Evolutionary conservation across 768 basidiomycete genomes (phyloP).

Genomic region (Pisolithus orientalis): DNA sequence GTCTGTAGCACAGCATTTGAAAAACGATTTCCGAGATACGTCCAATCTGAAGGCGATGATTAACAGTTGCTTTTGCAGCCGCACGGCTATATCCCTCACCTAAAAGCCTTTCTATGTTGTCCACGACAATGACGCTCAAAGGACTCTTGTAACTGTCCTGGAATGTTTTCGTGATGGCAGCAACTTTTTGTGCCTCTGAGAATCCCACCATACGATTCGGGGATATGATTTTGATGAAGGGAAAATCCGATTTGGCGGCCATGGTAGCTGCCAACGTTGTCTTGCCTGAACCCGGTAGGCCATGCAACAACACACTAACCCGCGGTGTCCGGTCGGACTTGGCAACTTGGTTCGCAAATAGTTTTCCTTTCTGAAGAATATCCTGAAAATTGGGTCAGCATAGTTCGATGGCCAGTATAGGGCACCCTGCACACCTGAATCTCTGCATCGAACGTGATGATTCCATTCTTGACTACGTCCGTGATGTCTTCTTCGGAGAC

Average conservation of each 20-base stretch:
- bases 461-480: slow-evolving; percentile 92
- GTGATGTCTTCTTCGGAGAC: slow-evolving; percentile 94
- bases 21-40: slow-evolving; percentile 93
- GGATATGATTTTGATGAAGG: slow-evolving; percentile 96
- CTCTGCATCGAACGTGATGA: slow-evolving; percentile 74
- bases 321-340: slow-evolving; percentile 86
- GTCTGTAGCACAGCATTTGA: slow-evolving; percentile 92
- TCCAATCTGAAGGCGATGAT: slow-evolving; percentile 68
- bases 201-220: slow-evolving; percentile 97
- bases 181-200: slow-evolving; percentile 87
- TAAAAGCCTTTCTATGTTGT: slow-evolving; percentile 87
- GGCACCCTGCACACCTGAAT: slow-evolving; percentile 53
- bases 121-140: slow-evolving; percentile 90
- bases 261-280: slow-evolving; percentile 93
- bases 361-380: slow-evolving; percentile 75
- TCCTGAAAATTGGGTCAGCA: slow-evolving; percentile 43
- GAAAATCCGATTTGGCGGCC: slow-evolving; percentile 88
- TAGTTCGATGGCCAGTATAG: background rate
- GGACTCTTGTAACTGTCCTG: slow-evolving; percentile 97
- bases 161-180: slow-evolving; percentile 88
- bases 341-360: slow-evolving; percentile 92
- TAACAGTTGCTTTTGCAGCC: background rate
- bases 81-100: slow-evolving; percentile 42
- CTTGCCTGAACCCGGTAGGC: slow-evolving; percentile 88
- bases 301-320: slow-evolving; percentile 85